Base-by-base conservation (phyloP, 148 eudicot species). In the Amaranthus cruentus region DNA sequence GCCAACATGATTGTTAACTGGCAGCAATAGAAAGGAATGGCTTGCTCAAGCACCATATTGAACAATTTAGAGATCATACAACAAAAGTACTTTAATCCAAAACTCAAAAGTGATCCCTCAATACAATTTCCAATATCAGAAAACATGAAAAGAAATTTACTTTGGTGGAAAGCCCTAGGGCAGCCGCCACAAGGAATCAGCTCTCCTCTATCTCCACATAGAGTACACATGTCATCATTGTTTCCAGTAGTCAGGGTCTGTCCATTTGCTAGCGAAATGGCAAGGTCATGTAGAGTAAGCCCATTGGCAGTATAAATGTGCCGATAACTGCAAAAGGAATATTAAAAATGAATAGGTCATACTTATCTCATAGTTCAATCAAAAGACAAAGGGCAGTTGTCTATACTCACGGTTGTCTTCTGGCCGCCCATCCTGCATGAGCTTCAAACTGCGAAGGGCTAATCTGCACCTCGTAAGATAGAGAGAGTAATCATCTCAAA, bases 351-450 rank as follows among this genome's bases (percentile, higher is more conserved):
- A 71, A 21, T 71, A 66, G 66, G 9, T 52, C 46, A 75, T 57
- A 48, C 38, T 64, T 18, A 6, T 48, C 38, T 50, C 48, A 71
- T 7, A 44, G 12, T 3, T 47, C 5, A 53, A 74, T 68, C 51
- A 80, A 66, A 65, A 38, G 9, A 70, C 47, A 53, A 43, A 62
- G 18, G 18, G 53, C 28, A 43, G 7, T 46, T 8, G 51, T 50
- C 12, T 71, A 55, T 12, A 88, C 92, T 86, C 81, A 95, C 99
- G 99, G 99, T 87, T 95, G 99, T 72, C 96, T 90, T 84, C 93
- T 91, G 38, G 88, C 93, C 69, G 96, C 88, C 93, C 96, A 88
- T 78, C 99, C 99, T 71, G 99, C 99, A 82, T 95, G 99, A 79
- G 92, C 88, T 80, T 95, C 99, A 82, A 95, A 95, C 73, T 87